These are phyloP conservation scores for Coriolopsis trogii DNA, from an alignment of 1,284 basidiomycete species.

Conservation along the genomic window DNA sequence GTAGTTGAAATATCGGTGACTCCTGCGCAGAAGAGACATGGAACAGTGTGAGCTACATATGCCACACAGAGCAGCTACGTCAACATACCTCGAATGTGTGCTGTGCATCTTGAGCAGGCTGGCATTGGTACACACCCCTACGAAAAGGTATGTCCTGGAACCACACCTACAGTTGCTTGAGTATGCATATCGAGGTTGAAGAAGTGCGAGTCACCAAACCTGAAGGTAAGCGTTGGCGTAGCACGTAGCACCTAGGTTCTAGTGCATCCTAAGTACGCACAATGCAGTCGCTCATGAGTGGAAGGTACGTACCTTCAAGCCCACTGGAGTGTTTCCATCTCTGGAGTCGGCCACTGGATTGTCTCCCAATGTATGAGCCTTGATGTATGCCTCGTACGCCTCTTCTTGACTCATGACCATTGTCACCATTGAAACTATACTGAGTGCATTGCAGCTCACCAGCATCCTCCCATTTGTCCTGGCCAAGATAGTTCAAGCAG, in stretches of 20 bases:
- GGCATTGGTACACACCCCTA: constrained; percentile 55
- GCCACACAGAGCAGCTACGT: not conserved
- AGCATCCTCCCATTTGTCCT: constrained; percentile 74
- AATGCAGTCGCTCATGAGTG: not conserved
- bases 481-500: constrained; percentile 86
- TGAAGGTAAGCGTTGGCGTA: constrained; percentile 93
- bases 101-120: constrained; percentile 51
- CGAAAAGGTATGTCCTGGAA: constrained; percentile 65
- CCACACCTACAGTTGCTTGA: constrained; percentile 50
- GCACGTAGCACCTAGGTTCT: constrained; percentile 94
- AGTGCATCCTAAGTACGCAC: constrained; percentile 6
- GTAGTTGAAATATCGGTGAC: constrained; percentile 74
- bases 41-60: not conserved
- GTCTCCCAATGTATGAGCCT: constrained; percentile 51
- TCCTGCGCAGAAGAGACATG: constrained; percentile 45
- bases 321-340: constrained; percentile 68
- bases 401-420: constrained; percentile 42
- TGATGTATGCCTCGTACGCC: constrained; percentile 54
- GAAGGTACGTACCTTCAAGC: constrained; percentile 62
- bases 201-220: constrained; percentile 40
- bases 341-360: constrained; percentile 56
- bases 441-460: constrained; percentile 44
- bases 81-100: constrained; percentile 56
- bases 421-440: no score
- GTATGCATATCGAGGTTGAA: not conserved